Conservation (phyloP, 1,284 basidiomycete genomes). For the Tilletia walkeri region DNA sequence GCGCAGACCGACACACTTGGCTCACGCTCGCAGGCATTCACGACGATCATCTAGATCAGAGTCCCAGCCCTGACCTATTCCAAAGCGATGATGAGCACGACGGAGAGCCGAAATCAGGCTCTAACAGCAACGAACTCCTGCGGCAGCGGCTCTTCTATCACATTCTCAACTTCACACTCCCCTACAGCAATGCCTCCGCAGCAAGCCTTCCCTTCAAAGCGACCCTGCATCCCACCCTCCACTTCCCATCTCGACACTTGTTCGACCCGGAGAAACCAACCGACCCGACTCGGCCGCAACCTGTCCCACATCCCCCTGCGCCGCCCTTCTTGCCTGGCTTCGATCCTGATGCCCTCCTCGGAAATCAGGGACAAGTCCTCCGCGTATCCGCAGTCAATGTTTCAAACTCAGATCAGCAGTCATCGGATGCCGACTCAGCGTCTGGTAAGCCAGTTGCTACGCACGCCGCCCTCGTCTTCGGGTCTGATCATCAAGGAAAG, state of each 20-base stretch:
- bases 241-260: slow-evolving; percentile 77
- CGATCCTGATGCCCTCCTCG: slow-evolving; percentile 8
- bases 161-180: slow-evolving; percentile 78
- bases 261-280: slow-evolving; percentile 61
- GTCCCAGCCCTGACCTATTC: too few relatives aligned
- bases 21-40: background rate
- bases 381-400: background rate
- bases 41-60: background rate
- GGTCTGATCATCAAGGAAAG: slow-evolving; percentile 70
- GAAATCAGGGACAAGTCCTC: slow-evolving; percentile 6
- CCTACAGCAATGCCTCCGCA: slow-evolving; percentile 59
- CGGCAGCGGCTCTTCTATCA: slow-evolving; percentile 94
- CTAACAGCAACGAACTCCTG: slow-evolving; percentile 76
- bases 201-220: slow-evolving; percentile 64
- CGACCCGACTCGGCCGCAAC: slow-evolving; percentile 38
- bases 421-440: too few relatives aligned
- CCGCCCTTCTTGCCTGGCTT: slow-evolving; percentile 9
- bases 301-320: slow-evolving; percentile 38
- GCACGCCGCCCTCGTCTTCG: slow-evolving; percentile 57
- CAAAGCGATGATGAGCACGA: slow-evolving; percentile 19
- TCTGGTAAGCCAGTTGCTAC: too few relatives aligned
- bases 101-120: slow-evolving; percentile 16
- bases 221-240: slow-evolving; percentile 42
- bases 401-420: background rate
- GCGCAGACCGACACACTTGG: background rate